phyloP scores from a whole-genome alignment of 176 grass and related monocot species.

The Bonia amplexicaulis region DNA sequence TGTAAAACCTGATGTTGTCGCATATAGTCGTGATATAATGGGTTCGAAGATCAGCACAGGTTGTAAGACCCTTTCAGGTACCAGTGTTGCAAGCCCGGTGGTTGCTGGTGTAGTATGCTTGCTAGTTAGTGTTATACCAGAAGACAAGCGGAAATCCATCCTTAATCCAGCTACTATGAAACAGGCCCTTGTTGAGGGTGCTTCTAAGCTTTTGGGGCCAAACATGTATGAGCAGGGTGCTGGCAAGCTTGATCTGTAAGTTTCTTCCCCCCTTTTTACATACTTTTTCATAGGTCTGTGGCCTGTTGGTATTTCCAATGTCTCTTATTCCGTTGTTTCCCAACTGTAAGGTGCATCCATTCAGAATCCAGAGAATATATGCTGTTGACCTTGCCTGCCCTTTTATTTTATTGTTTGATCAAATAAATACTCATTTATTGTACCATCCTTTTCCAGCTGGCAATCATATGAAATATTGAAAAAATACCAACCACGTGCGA shows the following conservation, averaged over 20 bases:
- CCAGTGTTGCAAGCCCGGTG: conserved; percentile 95
- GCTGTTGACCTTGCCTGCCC: neutral
- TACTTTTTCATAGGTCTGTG: conserved; percentile 6
- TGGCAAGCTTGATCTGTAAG: conserved; percentile 92
- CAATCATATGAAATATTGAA: conserved; percentile 84
- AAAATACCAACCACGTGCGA: conserved; percentile 78
- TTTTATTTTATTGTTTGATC: conserved; percentile 23
- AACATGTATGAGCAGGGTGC: conserved; percentile 98
- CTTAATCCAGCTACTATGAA: conserved; percentile 95
- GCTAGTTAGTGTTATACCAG: conserved; percentile 80
- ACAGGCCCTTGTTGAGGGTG: conserved; percentile 96
- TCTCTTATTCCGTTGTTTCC: neutral
- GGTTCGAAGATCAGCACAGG: conserved; percentile 99
- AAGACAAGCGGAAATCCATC: conserved; percentile 61
- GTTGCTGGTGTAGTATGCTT: conserved; percentile 92
- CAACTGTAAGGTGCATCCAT: neutral
- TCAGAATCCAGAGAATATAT: neutral
- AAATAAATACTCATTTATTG: conserved; percentile 22
- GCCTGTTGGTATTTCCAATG: conserved; percentile 2
- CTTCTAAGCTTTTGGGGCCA: conserved; percentile 87
- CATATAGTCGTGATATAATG: conserved; percentile 96
- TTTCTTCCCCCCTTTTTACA: conserved; percentile 23
- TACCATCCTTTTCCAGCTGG: conserved; percentile 54
- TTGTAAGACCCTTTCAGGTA: conserved; percentile 95
- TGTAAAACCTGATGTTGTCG: conserved; percentile 93